Conservation (phyloP, 257 asterid genomes). For the Solanum neorickii region DNA sequence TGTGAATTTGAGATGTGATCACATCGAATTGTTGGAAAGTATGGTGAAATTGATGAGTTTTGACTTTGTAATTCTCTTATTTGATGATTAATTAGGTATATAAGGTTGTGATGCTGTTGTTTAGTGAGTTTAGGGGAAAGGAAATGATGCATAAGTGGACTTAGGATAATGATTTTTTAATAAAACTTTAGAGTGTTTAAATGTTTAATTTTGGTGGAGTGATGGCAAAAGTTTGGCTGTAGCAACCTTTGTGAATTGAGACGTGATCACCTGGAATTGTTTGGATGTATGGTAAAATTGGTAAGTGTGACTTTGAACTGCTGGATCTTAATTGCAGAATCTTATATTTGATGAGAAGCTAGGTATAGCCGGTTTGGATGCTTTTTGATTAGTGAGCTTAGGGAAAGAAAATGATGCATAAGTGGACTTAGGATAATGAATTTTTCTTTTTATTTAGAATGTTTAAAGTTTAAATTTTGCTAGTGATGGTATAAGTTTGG, state of each 20-base stretch:
- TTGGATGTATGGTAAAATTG: background rate
- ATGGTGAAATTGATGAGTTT: background rate
- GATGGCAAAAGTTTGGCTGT: too few species aligned
- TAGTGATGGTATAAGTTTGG: background rate
- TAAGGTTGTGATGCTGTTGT: background rate
- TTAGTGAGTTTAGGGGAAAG: background rate
- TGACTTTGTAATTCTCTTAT: background rate
- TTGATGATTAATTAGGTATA: background rate
- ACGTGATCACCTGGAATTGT: background rate
- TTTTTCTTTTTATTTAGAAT: background rate
- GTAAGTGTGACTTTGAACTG: background rate
- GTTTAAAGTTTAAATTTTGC: background rate
- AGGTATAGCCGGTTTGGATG: background rate
- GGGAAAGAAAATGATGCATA: background rate
- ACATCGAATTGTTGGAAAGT: background rate
- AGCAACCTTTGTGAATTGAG: too few species aligned
- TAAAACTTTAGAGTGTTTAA: too few species aligned
- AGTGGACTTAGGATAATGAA: background rate
- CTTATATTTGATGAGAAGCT: background rate
- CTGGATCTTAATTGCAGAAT: background rate
- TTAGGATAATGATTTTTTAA: too few species aligned
- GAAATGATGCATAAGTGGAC: background rate
- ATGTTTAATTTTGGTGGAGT: too few species aligned
- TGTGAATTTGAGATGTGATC: background rate
- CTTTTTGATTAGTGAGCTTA: background rate